These are phyloP conservation scores for Tolypocladium sp. DNA, from an alignment of 2,329 filamentous ascomycete genomes.

Conservation along the genomic window DNA sequence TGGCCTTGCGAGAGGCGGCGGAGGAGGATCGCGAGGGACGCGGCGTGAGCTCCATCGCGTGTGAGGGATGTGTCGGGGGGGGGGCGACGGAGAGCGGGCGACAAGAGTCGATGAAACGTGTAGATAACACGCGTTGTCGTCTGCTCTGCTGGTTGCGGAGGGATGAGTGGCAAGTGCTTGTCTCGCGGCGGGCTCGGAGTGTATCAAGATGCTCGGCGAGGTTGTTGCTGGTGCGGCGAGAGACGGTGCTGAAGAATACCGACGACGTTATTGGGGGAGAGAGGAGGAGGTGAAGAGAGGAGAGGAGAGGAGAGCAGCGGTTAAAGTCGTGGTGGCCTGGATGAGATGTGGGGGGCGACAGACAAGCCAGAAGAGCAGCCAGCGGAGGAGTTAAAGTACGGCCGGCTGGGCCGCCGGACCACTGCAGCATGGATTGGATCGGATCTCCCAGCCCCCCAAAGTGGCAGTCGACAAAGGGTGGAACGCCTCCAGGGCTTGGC, in stretches of 20 bases:
- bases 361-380: not conserved
- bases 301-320: not conserved
- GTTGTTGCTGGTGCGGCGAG: not conserved
- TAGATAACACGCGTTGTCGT: not conserved
- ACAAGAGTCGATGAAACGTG: not conserved
- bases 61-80: not conserved
- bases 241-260: not conserved
- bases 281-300: not conserved
- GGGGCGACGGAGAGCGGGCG: not conserved
- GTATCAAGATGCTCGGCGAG: not conserved
- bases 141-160: not conserved
- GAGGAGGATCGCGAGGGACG: constrained; percentile 35
- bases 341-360: not conserved
- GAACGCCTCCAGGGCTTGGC: not conserved
- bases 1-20: constrained; percentile 30
- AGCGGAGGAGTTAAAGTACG: not conserved
- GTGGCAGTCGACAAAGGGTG: not conserved
- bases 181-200: not conserved
- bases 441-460: constrained; percentile 4
- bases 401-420: not conserved
- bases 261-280: not conserved
- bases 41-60: constrained; percentile 25
- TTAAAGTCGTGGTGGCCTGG: not conserved
- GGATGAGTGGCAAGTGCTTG: not conserved
- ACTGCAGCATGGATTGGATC: not conserved